A percentile compares a stretch with the other conserved stretches of the same genome.
Conservation (phyloP, 805 yeast genomes). For the Wickerhamomyces chaumierensis region DNA sequence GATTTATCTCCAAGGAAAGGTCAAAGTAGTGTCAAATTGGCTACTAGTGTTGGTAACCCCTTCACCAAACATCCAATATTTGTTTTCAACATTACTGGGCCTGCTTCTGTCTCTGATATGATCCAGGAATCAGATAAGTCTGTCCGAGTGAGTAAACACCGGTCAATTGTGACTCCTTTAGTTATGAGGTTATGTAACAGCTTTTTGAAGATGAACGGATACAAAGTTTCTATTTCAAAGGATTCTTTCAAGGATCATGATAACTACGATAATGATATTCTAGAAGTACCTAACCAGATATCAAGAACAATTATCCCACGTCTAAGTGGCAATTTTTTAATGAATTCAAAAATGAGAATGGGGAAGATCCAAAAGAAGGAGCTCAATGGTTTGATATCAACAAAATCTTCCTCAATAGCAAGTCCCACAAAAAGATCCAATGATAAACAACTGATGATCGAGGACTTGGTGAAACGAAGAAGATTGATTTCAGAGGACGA, state of each 20-base stretch:
- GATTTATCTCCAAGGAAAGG: conserved; percentile 16
- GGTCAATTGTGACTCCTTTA: conserved; percentile 21
- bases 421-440: neutral
- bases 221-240: conserved; percentile 1
- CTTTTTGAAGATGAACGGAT: conserved; percentile 19
- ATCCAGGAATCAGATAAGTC: conserved; percentile 29
- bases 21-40: conserved; percentile 11
- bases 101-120: conserved; percentile 22
- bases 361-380: conserved; percentile 7
- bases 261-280: neutral
- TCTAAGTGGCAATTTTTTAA: neutral
- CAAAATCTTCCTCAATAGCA: neutral
- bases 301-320: no score
- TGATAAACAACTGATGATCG: neutral
- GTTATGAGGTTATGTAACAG: conserved; percentile 20
- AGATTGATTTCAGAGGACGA: conserved; percentile 1
- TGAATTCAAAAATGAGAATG: conserved; percentile 4
- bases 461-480: conserved; percentile 4
- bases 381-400: conserved; percentile 5
- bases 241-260: neutral
- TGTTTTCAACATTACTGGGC: conserved; percentile 22
- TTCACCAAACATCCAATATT: conserved; percentile 27
- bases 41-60: conserved; percentile 22
- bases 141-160: conserved; percentile 17
- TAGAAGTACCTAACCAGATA: no score